Conservation (phyloP, 2,329 filamentous ascomycete species). For the Colletotrichum coccodes region DNA sequence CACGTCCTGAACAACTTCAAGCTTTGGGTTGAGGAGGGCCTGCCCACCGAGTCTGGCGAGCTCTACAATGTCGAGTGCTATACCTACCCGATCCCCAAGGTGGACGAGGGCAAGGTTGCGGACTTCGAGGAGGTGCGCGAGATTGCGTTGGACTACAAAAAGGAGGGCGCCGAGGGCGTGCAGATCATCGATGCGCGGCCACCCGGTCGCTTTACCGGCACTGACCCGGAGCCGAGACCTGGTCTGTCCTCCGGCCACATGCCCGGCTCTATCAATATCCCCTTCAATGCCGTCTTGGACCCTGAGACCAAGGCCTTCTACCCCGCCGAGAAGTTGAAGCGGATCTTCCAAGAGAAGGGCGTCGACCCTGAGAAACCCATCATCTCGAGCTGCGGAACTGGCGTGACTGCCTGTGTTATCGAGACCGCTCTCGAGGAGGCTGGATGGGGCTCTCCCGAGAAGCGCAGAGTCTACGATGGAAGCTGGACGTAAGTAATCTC, state of each 20-base stretch:
- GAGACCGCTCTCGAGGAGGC: slow-evolving; percentile 88
- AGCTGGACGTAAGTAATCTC: slow-evolving; percentile 88
- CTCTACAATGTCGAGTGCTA: slow-evolving; percentile 74
- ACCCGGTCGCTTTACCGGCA: slow-evolving; percentile 82
- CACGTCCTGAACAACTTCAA: slow-evolving; percentile 96
- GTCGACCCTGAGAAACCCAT: slow-evolving; percentile 84
- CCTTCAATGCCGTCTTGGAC: slow-evolving; percentile 83
- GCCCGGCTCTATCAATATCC: slow-evolving; percentile 85
- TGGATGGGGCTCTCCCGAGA: slow-evolving; percentile 73
- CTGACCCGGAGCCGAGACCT: slow-evolving; percentile 85
- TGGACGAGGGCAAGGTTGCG: slow-evolving; percentile 73
- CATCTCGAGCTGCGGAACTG: slow-evolving; percentile 90
- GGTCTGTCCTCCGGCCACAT: slow-evolving; percentile 92
- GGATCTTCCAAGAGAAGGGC: slow-evolving; percentile 82
- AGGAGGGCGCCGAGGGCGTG: slow-evolving; percentile 83
- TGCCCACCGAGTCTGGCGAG: slow-evolving; percentile 84
- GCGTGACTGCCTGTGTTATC: slow-evolving; percentile 91
- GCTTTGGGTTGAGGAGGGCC: slow-evolving; percentile 87
- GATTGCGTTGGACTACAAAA: slow-evolving; percentile 79
- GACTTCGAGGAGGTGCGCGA: slow-evolving; percentile 86
- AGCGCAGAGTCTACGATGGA: slow-evolving; percentile 88
- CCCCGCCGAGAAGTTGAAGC: slow-evolving; percentile 75
- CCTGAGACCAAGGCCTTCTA: slow-evolving; percentile 84
- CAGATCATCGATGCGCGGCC: slow-evolving; percentile 92
- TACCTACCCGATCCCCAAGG: slow-evolving; percentile 71